Base-by-base conservation (phyloP, 805 yeast species). In the Candida sithepensis region DNA sequence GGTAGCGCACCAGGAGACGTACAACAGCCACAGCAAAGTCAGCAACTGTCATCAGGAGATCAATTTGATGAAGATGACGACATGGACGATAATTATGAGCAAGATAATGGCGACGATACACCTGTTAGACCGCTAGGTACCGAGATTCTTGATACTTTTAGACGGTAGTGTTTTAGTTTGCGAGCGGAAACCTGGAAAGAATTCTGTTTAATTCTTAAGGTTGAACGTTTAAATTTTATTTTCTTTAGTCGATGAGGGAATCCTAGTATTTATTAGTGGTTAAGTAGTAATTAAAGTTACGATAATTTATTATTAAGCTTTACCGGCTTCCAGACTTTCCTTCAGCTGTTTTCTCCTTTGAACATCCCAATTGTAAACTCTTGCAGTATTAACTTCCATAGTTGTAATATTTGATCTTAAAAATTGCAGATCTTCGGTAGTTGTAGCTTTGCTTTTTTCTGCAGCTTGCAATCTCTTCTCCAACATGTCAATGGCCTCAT, bases 331-430 rank as follows among this genome's bases (percentile, higher is more conserved):
- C 9, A 34, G 7, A 34, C 38, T 34, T 8, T 67, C 68, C 53
- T 74, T 73, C 19, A 57, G 41, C 60, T 57, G 70, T 66, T 71
- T 84, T 65, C 91, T 79, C 67, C 88, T 77, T 60, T 84, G 87
- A 9, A 88, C 92, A 62, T 86, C 95, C 91, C 92, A 87, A 59
- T 88, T 88, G 63, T 87, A 88, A 63, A 87, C 75, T 54, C 99
- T 78, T 1, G 99, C 97, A 16, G 96, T 89, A 63, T 94, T 94
- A 44, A 94, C 99, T 66, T 94, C 98, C 91, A 94, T 88, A 3
- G 97, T 92, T 14, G 99, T 94, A 52, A 92, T 91, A 58, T 90
- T 90, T 55, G 87, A 94, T 54, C 94, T 79, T 51, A 84, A 73
- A 55, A 82, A 90, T 59, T 88, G 96, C 51, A 87, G 75, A 63